Base-by-base conservation (phyloP, 176 grass and related monocot genomes). In the Tillandsia leiboldiana region DNA sequence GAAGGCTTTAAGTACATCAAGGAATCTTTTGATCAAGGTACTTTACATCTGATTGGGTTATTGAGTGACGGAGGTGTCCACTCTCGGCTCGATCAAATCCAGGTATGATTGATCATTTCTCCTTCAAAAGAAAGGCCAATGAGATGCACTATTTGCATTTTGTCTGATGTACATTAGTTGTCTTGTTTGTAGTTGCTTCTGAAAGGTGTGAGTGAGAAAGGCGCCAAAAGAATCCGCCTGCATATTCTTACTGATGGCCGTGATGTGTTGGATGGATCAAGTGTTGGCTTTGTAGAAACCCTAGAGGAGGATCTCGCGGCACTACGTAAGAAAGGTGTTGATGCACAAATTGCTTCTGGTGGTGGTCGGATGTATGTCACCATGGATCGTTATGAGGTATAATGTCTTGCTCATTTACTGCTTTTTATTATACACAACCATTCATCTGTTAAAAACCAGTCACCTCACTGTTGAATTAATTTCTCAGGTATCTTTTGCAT, bases 331-430 rank as follows among this genome's bases (percentile, higher is more conserved):
- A 86, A 99, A 56, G 94, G 94, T 71, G 47, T 93, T 76, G 94
- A 93, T 86, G 94, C 90, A 70, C 52, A 49, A 13, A 81, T 99
- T 85, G 90, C 94, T 58, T 99, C 94, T 73, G 89, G 94, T 73
- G 94, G 94, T 79, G 94, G 94, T 79, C 88, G 94, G 64, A 99
- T 99, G 94, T 78, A 93, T 14, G 94, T 99, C 76, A 93, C 86
- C 75, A 99, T 99, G 94, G 94, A 99, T 70, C 94, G 94, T 15
- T 99, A 99, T 22, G 94, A 99, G 94, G 94, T 99, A 76, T 76
- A n/a, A 24, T 53, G 26, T n/a, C 50, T 29, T 75, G 14, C 12
- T 13, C 29, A 24, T 52, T 66, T 42, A 7, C 9, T 29, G 3
- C 10, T 7, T 65, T 33, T 42, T 1, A 42, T 42, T 42, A 42